Percentiles rank a stretch among this genome's conserved stretches.
Evolutionary conservation across 2,329 filamentous ascomycete species (phyloP).

Genomic region (Bipolaris victoriae): DNA sequence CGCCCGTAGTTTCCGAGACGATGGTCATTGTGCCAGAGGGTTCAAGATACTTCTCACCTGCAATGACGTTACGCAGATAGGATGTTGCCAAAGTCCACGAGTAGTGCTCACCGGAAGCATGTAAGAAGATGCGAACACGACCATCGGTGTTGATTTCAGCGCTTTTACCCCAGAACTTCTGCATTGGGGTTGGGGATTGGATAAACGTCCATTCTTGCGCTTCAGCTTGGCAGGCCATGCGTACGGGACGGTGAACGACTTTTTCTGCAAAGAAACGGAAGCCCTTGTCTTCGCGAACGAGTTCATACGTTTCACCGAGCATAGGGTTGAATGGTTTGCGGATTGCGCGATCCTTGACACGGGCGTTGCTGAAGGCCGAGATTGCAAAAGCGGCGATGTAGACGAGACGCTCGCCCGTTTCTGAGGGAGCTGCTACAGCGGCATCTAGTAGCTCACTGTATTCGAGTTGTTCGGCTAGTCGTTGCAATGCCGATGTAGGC

Average conservation of each 20-base stretch:
- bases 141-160: conserved; percentile 94
- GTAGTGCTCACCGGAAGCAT: conserved; percentile 79
- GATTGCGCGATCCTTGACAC: conserved; percentile 87
- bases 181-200: conserved; percentile 84
- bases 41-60: conserved; percentile 97
- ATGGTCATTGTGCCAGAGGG: conserved; percentile 90
- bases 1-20: conserved; percentile 80
- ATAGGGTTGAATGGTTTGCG: conserved; percentile 98
- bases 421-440: conserved; percentile 57
- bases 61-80: conserved; percentile 94
- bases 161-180: conserved; percentile 99
- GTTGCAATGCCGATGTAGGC: conserved; percentile 84
- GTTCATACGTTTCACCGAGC: conserved; percentile 92
- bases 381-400: conserved; percentile 91
- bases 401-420: conserved; percentile 74
- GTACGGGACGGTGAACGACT: conserved; percentile 88
- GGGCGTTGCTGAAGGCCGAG: conserved; percentile 79
- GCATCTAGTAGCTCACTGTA: conserved; percentile 84
- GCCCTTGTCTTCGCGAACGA: conserved; percentile 84
- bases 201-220: conserved; percentile 82
- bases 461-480: conserved; percentile 87
- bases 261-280: conserved; percentile 96
- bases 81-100: conserved; percentile 88
- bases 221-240: conserved; percentile 93
- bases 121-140: conserved; percentile 77